phyloP scores from a whole-genome alignment of 2,329 filamentous ascomycete species.

The Claviceps digitariae region DNA sequence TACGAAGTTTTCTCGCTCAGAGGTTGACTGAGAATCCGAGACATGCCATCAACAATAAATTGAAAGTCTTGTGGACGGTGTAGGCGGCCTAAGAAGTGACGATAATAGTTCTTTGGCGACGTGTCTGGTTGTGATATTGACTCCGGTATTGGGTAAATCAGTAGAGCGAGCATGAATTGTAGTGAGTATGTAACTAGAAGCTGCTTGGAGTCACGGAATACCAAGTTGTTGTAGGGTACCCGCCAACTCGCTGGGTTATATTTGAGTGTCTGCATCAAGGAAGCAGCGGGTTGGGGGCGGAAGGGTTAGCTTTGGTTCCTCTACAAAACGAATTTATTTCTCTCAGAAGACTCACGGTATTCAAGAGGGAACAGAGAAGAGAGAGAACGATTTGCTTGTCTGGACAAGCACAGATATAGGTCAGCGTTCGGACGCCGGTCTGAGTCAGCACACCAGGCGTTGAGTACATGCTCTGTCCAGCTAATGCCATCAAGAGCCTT shows the following conservation, averaged over 20 bases:
- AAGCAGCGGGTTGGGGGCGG: no score
- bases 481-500: slow-evolving; percentile 69
- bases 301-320: not conserved
- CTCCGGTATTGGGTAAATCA: slow-evolving; percentile 83
- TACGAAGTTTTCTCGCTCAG: slow-evolving; percentile 82
- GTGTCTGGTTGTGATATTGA: slow-evolving; percentile 45
- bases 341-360: slow-evolving; percentile 53
- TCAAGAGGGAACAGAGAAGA: slow-evolving; percentile 80
- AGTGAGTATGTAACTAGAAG: slow-evolving; percentile 83
- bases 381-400: slow-evolving; percentile 90
- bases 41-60: slow-evolving; percentile 92
- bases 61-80: slow-evolving; percentile 95
- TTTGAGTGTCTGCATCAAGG: slow-evolving; percentile 58
- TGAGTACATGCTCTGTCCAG: slow-evolving; percentile 90
- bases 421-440: slow-evolving; percentile 70
- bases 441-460: slow-evolving; percentile 66
- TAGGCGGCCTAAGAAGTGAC: slow-evolving; percentile 78
- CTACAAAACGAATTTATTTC: not conserved
- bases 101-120: slow-evolving; percentile 73
- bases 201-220: slow-evolving; percentile 84
- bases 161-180: slow-evolving; percentile 72
- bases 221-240: slow-evolving; percentile 83
- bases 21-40: slow-evolving; percentile 79
- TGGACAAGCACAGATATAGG: slow-evolving; percentile 73
- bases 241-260: slow-evolving; percentile 93